Evolutionary conservation across 306 rosid species (phyloP), one percentile per base, ranked within the genome.

Genomic region (Macrotyloma uniflorum): DNA sequence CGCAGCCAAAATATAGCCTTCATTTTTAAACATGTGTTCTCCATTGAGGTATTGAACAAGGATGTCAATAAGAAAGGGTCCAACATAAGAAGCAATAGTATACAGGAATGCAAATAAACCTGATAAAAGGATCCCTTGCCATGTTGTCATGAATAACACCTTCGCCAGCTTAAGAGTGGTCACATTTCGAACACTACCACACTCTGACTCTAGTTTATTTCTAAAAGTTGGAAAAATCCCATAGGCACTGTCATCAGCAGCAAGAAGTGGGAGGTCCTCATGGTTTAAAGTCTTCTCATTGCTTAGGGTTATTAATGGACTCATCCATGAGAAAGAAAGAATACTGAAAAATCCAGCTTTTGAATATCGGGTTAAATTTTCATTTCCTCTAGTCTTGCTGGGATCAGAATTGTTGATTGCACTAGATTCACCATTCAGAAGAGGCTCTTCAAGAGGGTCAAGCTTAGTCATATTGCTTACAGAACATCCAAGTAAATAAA

Each of bases 191-290:
- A 61, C 59, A 49, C 67, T 32, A 54, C 77, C 87, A 83, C 90
- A 76, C 64, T 80, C 90, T 0, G 87, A 79, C 69, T 88, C 93
- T 2, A 94, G 84, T 43, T 85, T 88, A 30, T 79, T 82, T 82
- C 47, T 88, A 4, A 92, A 85, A 38, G 51, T 66, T 23, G 89
- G 88, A 79, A 82, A 91, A 18, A 84, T 5, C 78, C 88, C 88
- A 74, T 69, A 49, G 16, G 88, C 96, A 46, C 87, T 86, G 43
- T 94, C 97, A 28, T 24, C 19, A 38, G 55, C 51, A 22, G 81
- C 83, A 61, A 92, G 97, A 30, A 89, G 79, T 51, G 98, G 98
- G 70, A 94, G 90, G 61, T 94, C 97, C 81, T 88, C 96, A 80
- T 88, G 89, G 80, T 87, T 88, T 63, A 94, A 84, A 30, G 91